phyloP scores from a whole-genome alignment of 2,329 filamentous ascomycete species.

The Byssothecium circinans region DNA sequence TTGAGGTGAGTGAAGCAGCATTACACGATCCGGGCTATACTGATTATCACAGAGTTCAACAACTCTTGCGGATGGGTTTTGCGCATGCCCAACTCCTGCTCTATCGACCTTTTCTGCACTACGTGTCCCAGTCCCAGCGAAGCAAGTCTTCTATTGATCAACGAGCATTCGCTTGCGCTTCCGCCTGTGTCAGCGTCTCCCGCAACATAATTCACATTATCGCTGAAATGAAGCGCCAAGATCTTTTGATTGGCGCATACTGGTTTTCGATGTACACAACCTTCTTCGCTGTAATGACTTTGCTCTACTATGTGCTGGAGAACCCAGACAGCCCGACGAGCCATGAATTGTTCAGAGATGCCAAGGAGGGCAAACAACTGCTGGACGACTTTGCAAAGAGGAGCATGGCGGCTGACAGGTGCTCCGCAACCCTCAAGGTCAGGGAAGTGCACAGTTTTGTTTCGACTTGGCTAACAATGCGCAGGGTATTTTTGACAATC shows the following conservation, averaged over 20 bases:
- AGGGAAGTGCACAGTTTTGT: constrained; percentile 38
- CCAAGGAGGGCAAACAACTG: constrained; percentile 79
- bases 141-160: constrained; percentile 63
- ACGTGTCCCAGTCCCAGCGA: constrained; percentile 64
- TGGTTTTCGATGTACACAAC: constrained; percentile 87
- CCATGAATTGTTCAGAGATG: constrained; percentile 81
- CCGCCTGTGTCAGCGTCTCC: constrained; percentile 66
- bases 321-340: constrained; percentile 75
- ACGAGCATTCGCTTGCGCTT: constrained; percentile 74
- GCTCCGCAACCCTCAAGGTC: constrained; percentile 77
- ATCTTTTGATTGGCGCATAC: constrained; percentile 76
- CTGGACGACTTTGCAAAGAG: constrained; percentile 76
- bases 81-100: constrained; percentile 81
- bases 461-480: not conserved
- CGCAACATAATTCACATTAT: constrained; percentile 80
- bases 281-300: constrained; percentile 77
- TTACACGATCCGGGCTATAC: not conserved
- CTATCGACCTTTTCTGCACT: constrained; percentile 82
- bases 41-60: constrained; percentile 58
- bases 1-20: constrained; percentile 62
- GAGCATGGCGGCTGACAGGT: constrained; percentile 86
- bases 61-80: constrained; percentile 76
- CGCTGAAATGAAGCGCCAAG: constrained; percentile 73
- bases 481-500: constrained; percentile 78
- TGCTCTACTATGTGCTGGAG: constrained; percentile 79